phyloP scores from a whole-genome alignment of 805 yeast genomes.

The Naumovozyma castellii region DNA sequence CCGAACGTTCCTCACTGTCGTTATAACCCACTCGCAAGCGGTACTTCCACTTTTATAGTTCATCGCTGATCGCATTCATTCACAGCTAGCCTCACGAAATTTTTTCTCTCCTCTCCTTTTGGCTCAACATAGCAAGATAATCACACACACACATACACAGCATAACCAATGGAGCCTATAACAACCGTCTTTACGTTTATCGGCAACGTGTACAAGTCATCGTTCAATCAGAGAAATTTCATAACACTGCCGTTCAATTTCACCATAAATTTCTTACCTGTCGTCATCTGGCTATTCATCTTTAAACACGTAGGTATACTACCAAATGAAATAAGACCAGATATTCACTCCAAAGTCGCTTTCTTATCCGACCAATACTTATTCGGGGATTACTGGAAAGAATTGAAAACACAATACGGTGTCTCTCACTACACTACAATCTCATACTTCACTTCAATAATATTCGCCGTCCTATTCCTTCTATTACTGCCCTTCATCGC shows the following conservation, averaged over 20 bases:
- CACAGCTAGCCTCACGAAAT: too few species aligned
- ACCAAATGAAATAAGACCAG: constrained; percentile 46
- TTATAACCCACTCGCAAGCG: too few species aligned
- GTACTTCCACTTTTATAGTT: too few species aligned
- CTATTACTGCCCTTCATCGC: constrained; percentile 15
- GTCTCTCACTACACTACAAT: constrained; percentile 6
- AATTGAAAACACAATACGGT: constrained; percentile 16
- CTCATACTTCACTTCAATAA: constrained; percentile 10
- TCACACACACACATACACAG: too few species aligned
- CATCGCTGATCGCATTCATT: too few species aligned
- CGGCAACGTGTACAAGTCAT: constrained; percentile 7
- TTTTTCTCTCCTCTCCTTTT: too few species aligned
- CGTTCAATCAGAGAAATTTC: constrained; percentile 32
- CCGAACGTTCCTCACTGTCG: too few species aligned
- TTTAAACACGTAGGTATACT: constrained; percentile 52
- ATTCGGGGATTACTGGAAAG: constrained; percentile 27
- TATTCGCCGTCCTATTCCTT: constrained; percentile 10
- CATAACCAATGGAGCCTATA: too few species aligned
- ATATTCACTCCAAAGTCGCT: constrained; percentile 42
- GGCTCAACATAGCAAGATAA: too few species aligned
- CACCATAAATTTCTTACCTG: constrained; percentile 41
- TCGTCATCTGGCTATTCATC: constrained; percentile 44
- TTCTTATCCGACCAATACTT: constrained; percentile 24
- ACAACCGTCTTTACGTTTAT: too few species aligned
- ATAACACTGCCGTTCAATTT: constrained; percentile 37